phyloP scores from a whole-genome alignment of 192 early-diverging fungal species.

The Funneliformis geosporum region DNA sequence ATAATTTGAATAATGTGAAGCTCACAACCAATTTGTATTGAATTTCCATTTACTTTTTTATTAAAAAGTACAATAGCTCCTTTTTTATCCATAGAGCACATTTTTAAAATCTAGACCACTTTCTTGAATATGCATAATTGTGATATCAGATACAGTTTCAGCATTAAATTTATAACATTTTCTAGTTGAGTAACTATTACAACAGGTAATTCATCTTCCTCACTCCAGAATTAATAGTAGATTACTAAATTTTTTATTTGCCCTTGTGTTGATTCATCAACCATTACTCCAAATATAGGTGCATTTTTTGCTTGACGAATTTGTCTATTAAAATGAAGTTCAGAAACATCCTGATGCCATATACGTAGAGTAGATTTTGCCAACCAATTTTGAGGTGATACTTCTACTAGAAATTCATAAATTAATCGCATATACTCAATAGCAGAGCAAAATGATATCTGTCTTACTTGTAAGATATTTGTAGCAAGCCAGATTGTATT shows the following conservation, averaged over 20 bases:
- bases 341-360: not conserved
- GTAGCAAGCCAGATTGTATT: not conserved
- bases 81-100: too few relatives aligned
- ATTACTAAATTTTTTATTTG: conserved; percentile 2
- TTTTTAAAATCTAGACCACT: too few relatives aligned
- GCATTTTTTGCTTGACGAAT: not conserved
- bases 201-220: not conserved
- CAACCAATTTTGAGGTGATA: not conserved
- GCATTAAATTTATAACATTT: too few relatives aligned
- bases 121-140: too few relatives aligned
- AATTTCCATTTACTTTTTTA: too few relatives aligned
- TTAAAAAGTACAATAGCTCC: too few relatives aligned
- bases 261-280: not conserved
- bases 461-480: not conserved
- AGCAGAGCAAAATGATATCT: not conserved
- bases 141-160: too few relatives aligned
- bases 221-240: not conserved
- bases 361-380: not conserved
- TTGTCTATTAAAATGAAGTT: not conserved
- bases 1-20: too few relatives aligned
- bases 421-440: not conserved
- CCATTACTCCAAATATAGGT: not conserved
- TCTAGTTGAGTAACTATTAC: too few relatives aligned
- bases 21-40: too few relatives aligned
- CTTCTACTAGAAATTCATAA: conserved; percentile 11